Evolutionary conservation across 805 yeast genomes (phyloP), one percentile per base, ranked within the genome.

Genomic region (Metschnikowia santaceciliae): DNA sequence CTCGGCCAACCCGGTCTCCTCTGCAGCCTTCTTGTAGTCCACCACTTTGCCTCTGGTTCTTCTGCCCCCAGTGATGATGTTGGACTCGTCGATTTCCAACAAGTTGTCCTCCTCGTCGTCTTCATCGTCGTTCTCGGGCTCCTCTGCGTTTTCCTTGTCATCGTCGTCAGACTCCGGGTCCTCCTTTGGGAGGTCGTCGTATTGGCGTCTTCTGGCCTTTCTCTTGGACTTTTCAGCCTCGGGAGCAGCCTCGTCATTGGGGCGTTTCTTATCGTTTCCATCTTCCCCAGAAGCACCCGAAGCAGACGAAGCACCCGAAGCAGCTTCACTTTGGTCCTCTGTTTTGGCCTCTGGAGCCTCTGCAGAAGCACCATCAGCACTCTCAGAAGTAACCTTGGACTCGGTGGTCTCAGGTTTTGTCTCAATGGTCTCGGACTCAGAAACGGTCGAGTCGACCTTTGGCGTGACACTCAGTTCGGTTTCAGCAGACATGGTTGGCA

Each of bases 11-110:
- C 79, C 82, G 60, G 88, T 69, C 63, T 87, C 80, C 58, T 81
- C 86, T 19, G 90, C 88, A 14, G 95, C 90, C 69, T 88, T 85
- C 51, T 82, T 76, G 67, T 86, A 90, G 69, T 90, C 97, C 59
- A 91, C 86, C 17, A 85, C 86, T 63, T 84, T 86, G 14, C 97
- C 96, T 59, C 97, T 81, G 6, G 97, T 90, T 75, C 97, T 87
- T 70, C 96, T 79, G 13, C 95, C 94, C 15, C 81, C 71, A n/a
- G 86, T 77, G 57, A 90, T 90, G 65, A 90, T 90, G 69, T 90
- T 91, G 37, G 90, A 73, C 37, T 86, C 76, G 63, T 88, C 96
- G 58, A 90, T 88, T 68, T 86, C 96, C 34, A 78, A 77, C 56
- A 89, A 74, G 60, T 86, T 92, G 60, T 88, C 96, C 34, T 87